Evolutionary conservation across 306 rosid species (phyloP).

Genomic region (Alnus glutinosa): DNA sequence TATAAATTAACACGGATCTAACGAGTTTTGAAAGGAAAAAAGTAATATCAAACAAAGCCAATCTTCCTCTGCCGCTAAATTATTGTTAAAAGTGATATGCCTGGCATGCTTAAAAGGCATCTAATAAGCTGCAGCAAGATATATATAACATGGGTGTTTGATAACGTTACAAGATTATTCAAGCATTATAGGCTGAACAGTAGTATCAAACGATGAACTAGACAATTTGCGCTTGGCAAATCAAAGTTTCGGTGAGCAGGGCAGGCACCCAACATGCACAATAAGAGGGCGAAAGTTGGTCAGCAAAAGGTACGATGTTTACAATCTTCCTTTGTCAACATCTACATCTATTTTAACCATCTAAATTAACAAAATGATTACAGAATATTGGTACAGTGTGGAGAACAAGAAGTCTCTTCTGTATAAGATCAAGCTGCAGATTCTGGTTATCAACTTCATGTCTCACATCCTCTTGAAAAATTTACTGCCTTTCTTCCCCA

Average conservation of each 20-base stretch:
- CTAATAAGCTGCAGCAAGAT: background rate
- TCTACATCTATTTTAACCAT: slow-evolving; percentile 37
- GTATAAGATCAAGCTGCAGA: slow-evolving; percentile 32
- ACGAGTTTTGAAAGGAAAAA: no score
- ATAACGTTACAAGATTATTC: background rate
- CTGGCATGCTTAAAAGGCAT: no score
- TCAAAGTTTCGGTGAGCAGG: background rate
- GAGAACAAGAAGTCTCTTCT: slow-evolving; percentile 11
- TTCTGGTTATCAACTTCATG: slow-evolving; percentile 35
- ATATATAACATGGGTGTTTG: background rate
- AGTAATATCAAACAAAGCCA: no score
- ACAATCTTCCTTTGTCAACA: slow-evolving; percentile 29
- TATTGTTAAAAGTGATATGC: no score
- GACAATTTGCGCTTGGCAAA: background rate
- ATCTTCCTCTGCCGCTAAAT: no score
- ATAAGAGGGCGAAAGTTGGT: background rate
- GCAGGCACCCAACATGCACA: background rate
- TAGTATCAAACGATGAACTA: background rate
- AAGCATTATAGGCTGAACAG: background rate
- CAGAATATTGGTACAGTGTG: slow-evolving; percentile 37
- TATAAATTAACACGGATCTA: no score
- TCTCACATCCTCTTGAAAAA: slow-evolving; percentile 64
- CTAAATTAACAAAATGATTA: slow-evolving; percentile 31
- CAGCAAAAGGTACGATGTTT: background rate
- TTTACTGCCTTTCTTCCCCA: slow-evolving; percentile 80